phyloP scores from a whole-genome alignment of 257 asterid species.

The Salvia rosmarinus region DNA sequence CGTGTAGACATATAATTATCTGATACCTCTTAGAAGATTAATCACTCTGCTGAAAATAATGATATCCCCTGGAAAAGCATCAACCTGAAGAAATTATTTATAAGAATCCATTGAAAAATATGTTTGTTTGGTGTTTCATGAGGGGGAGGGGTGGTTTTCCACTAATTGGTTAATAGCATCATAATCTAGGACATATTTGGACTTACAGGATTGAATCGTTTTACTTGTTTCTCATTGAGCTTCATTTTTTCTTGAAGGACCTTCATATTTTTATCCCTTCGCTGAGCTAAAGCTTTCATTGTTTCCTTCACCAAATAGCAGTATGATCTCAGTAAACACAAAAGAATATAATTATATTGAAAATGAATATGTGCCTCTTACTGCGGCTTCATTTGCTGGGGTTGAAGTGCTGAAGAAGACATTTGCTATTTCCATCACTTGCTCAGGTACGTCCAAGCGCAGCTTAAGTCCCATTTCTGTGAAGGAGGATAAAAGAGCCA shows the following conservation, averaged over 20 bases:
- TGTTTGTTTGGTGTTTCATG: background rate
- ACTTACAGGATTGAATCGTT: constrained; percentile 96
- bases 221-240: constrained; percentile 78
- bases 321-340: constrained; percentile 34
- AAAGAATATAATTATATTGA: constrained; percentile 8
- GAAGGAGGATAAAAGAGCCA: constrained; percentile 88
- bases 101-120: constrained; percentile 26
- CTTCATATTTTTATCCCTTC: constrained; percentile 74
- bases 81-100: constrained; percentile 62
- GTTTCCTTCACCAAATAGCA: constrained; percentile 61
- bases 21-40: constrained; percentile 90
- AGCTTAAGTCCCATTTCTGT: constrained; percentile 94
- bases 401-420: constrained; percentile 86
- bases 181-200: constrained; percentile 25
- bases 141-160: background rate
- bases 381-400: constrained; percentile 84
- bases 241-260: constrained; percentile 84
- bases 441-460: constrained; percentile 94
- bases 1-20: constrained; percentile 20
- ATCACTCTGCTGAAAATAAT: constrained; percentile 90
- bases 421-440: constrained; percentile 85
- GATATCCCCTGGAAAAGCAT: constrained; percentile 98
- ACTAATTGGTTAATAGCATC: constrained; percentile 22
- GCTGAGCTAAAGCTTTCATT: constrained; percentile 72
- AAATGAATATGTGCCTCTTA: constrained; percentile 44